Evolutionary conservation across 768 basidiomycete species (phyloP).

Genomic region (Clathrus columnatus): DNA sequence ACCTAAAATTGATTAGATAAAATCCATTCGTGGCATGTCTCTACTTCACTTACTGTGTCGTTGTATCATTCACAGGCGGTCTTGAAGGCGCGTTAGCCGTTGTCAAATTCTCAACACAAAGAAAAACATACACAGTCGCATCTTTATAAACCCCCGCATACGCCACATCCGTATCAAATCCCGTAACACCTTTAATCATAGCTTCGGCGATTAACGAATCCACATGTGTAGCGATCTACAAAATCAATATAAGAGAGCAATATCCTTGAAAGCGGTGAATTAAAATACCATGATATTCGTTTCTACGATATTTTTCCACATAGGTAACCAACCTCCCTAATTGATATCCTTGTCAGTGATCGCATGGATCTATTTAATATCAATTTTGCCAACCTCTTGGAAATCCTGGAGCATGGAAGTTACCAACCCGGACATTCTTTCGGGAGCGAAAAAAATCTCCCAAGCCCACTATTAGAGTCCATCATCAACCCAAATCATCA

Average conservation of each 20-base stretch:
- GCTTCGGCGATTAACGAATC: slow-evolving; percentile 72
- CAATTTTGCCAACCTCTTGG: slow-evolving; percentile 36
- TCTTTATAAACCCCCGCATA: slow-evolving; percentile 74
- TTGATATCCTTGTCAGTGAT: background rate
- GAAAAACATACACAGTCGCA: slow-evolving; percentile 37
- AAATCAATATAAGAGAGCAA: background rate
- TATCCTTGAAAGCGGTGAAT: background rate
- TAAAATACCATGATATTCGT: slow-evolving; percentile 70
- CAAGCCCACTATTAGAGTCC: slow-evolving; percentile 79
- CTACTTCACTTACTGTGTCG: slow-evolving; percentile 33
- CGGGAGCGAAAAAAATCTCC: slow-evolving; percentile 68
- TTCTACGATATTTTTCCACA: slow-evolving; percentile 88
- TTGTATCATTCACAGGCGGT: slow-evolving; percentile 48
- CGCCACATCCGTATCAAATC: slow-evolving; percentile 53
- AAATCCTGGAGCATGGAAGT: slow-evolving; percentile 77
- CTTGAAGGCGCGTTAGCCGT: background rate
- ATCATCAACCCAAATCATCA: slow-evolving; percentile 19
- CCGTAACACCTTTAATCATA: slow-evolving; percentile 53
- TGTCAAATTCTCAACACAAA: slow-evolving; percentile 12
- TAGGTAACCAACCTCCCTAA: slow-evolving; percentile 74
- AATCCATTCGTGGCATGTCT: background rate
- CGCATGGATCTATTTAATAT: slow-evolving; percentile 1
- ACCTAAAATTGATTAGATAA: slow-evolving; percentile 28
- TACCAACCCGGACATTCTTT: slow-evolving; percentile 68
- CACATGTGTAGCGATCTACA: slow-evolving; percentile 66